phyloP scores from a whole-genome alignment of 768 basidiomycete genomes.

The Naematelia encephala region DNA sequence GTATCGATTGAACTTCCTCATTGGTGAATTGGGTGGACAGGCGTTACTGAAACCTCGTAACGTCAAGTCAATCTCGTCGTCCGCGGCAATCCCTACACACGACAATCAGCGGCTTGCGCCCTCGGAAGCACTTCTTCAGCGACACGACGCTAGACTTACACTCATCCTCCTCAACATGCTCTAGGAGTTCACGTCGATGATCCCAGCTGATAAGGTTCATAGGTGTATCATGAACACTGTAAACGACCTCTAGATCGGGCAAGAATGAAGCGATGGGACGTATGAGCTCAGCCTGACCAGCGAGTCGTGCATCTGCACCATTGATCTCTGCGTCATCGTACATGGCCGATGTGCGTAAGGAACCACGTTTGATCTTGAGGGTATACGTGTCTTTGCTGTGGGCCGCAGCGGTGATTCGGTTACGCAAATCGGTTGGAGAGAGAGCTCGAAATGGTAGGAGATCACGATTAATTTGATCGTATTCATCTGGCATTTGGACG shows the following conservation, averaged over 20 bases:
- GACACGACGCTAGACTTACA: no score
- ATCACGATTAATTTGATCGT: constrained; percentile 40
- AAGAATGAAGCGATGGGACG: constrained; percentile 25
- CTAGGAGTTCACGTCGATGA: constrained; percentile 31
- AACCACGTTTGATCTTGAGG: constrained; percentile 23
- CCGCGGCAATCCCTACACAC: constrained; percentile 20
- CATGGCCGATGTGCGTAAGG: constrained; percentile 20
- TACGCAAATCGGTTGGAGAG: constrained; percentile 29
- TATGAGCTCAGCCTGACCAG: constrained; percentile 34
- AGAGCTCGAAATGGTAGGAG: constrained; percentile 41
- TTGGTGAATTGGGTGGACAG: constrained; percentile 17
- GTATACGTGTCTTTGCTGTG: constrained; percentile 23
- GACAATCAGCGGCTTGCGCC: no score
- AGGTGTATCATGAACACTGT: constrained; percentile 41
- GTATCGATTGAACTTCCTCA: constrained; percentile 7
- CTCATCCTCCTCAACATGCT: constrained; percentile 30
- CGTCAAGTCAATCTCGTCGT: constrained; percentile 28
- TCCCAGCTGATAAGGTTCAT: constrained; percentile 29
- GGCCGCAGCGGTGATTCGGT: constrained; percentile 17
- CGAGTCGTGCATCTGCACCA: constrained; percentile 28
- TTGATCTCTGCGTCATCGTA: constrained; percentile 15
- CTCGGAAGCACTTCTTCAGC: no score
- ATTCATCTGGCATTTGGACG: constrained; percentile 45
- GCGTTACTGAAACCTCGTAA: constrained; percentile 26
- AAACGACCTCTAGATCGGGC: constrained; percentile 32